phyloP scores from a whole-genome alignment of 257 asterid species.

The Echium plantagineum region DNA sequence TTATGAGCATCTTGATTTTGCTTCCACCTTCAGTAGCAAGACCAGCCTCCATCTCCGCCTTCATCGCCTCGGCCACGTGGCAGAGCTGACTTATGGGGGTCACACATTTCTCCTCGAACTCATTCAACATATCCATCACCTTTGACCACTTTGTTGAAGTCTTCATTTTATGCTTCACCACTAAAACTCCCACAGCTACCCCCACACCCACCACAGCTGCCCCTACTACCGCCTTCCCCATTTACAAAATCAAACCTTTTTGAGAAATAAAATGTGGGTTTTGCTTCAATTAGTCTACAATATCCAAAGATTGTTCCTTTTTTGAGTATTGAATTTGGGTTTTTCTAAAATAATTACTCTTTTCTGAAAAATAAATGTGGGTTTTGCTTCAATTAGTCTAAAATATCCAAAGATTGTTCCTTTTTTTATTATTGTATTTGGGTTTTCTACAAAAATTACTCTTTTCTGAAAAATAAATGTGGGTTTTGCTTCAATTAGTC shows the following conservation, averaged over 20 bases:
- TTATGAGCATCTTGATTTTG: constrained; percentile 80
- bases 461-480: too few species aligned
- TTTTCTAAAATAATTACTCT: too few species aligned
- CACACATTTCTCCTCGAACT: constrained; percentile 62
- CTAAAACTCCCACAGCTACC: background rate
- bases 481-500: too few species aligned
- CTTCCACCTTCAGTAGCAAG: constrained; percentile 86
- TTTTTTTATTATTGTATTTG: too few species aligned
- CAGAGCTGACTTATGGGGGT: constrained; percentile 51
- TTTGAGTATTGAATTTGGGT: too few species aligned
- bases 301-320: too few species aligned
- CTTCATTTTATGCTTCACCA: constrained; percentile 42
- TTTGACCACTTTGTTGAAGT: constrained; percentile 54
- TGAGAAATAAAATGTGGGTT: too few species aligned
- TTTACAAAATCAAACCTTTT: constrained; percentile 3
- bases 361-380: too few species aligned
- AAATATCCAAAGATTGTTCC: too few species aligned
- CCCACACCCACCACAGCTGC: constrained; percentile 18
- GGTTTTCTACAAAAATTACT: too few species aligned
- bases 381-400: too few species aligned
- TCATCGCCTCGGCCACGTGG: constrained; percentile 87
- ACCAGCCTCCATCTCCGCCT: constrained; percentile 89
- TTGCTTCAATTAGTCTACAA: too few species aligned
- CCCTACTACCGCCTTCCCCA: constrained; percentile 65
- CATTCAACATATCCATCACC: constrained; percentile 49